Evolutionary conservation across 1,284 basidiomycete genomes (phyloP).

Genomic region (Sanghuangporus baumii): DNA sequence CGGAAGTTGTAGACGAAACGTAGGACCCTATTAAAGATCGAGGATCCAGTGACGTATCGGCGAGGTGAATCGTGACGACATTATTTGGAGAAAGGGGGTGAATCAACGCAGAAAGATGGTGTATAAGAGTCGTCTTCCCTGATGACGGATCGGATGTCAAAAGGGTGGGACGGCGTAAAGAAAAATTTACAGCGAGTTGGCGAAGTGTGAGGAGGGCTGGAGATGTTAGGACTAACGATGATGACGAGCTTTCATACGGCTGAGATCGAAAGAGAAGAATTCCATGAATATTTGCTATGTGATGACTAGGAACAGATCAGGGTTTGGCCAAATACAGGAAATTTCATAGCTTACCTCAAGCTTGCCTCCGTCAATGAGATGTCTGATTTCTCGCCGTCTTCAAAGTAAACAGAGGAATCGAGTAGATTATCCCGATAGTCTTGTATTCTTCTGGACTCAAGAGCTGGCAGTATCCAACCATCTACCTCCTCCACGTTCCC

Average conservation of each 20-base stretch:
- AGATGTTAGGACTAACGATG: slow-evolving; percentile 60
- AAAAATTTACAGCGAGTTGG: slow-evolving; percentile 59
- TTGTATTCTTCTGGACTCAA: slow-evolving; percentile 59
- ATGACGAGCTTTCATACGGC: slow-evolving; percentile 20
- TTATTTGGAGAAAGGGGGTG: slow-evolving; percentile 53
- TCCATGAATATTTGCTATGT: slow-evolving; percentile 57
- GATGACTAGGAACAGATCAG: slow-evolving; percentile 36
- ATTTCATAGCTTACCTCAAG: slow-evolving; percentile 43
- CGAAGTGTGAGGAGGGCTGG: slow-evolving; percentile 58
- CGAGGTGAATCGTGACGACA: slow-evolving; percentile 83
- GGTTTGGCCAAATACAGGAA: slow-evolving; percentile 21
- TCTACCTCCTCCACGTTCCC: slow-evolving; percentile 46
- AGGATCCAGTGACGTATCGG: slow-evolving; percentile 92
- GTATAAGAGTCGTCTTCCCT: slow-evolving; percentile 83
- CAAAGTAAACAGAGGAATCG: slow-evolving; percentile 28
- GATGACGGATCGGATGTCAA: slow-evolving; percentile 86
- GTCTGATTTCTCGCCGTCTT: not conserved
- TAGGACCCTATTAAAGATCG: slow-evolving; percentile 94
- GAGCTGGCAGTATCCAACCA: slow-evolving; percentile 73
- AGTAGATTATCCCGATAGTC: slow-evolving; percentile 47
- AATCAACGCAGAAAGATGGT: slow-evolving; percentile 67
- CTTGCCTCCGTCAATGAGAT: slow-evolving; percentile 35
- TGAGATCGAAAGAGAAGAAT: slow-evolving; percentile 50
- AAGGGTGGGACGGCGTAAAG: slow-evolving; percentile 72
- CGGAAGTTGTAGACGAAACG: slow-evolving; percentile 78